A percentile compares a stretch with the other conserved stretches of the same genome.
Evolutionary conservation across 1,284 basidiomycete species (phyloP).

Genomic region (Tranzscheliella williamsii): DNA sequence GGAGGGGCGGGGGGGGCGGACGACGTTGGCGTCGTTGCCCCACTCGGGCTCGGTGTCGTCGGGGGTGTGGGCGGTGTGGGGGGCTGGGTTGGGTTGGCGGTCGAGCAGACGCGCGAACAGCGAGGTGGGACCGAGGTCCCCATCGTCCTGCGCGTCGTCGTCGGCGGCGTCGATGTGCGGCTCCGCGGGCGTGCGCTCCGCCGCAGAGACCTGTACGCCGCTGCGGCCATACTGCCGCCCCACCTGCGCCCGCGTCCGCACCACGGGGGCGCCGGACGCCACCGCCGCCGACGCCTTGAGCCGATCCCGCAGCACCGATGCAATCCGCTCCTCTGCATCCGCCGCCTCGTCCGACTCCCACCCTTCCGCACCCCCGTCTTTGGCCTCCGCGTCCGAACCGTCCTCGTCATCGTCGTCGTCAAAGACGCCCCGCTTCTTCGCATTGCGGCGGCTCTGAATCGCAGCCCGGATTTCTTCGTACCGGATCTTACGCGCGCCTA

Average conservation of each 20-base stretch:
- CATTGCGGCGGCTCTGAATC: constrained; percentile 10
- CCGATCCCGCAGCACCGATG: constrained; percentile 8
- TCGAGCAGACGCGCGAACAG: constrained; percentile 14
- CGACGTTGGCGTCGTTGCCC: constrained; percentile 36
- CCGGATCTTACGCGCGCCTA: constrained; percentile 6
- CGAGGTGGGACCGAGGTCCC: neutral
- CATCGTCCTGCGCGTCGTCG: constrained; percentile 3
- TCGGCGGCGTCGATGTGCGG: neutral
- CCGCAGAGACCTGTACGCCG: neutral
- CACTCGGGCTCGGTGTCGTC: constrained; percentile 37
- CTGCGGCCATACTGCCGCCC: constrained; percentile 11
- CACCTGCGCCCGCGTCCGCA: neutral
- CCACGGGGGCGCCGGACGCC: neutral
- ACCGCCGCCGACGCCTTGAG: constrained; percentile 1
- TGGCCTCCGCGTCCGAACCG: neutral
- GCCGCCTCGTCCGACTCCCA: constrained; percentile 31
- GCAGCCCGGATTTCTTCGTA: constrained; percentile 9
- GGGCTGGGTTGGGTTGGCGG: neutral
- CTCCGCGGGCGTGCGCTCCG: too few relatives aligned
- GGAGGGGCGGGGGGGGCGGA: constrained; percentile 18
- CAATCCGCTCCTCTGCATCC: constrained; percentile 10
- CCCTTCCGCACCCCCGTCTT: neutral
- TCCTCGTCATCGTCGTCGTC: constrained; percentile 15
- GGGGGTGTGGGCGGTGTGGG: neutral
- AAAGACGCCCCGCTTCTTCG: constrained; percentile 4